Evolutionary conservation across 352 stramenopile genomes (phyloP).

Genomic region (Thalassiosira exigua): DNA sequence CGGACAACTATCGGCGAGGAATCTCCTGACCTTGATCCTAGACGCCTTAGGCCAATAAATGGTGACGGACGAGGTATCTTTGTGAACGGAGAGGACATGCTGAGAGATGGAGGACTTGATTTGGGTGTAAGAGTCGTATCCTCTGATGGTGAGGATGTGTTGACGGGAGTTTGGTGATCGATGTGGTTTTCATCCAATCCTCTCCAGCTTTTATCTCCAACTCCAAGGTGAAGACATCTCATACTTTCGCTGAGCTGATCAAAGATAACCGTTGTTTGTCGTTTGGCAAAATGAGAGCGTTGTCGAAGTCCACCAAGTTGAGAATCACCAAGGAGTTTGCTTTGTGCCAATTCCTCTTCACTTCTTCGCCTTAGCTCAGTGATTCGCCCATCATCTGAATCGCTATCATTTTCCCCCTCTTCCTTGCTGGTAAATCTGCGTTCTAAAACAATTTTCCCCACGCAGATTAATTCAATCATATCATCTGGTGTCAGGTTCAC

Average conservation of each 20-base stretch:
- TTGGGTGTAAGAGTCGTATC: background rate
- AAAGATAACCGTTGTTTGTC: constrained; percentile 77
- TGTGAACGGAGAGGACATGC: constrained; percentile 19
- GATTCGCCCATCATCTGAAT: constrained; percentile 36
- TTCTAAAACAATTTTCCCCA: constrained; percentile 80
- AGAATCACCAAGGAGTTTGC: constrained; percentile 55
- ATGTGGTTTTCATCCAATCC: constrained; percentile 34
- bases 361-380: constrained; percentile 50
- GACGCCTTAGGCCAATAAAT: constrained; percentile 16
- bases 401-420: constrained; percentile 50
- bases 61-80: constrained; percentile 34
- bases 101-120: constrained; percentile 16
- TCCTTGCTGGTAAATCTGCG: constrained; percentile 30
- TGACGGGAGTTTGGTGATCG: constrained; percentile 18
- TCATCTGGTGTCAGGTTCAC: constrained; percentile 76
- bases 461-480: constrained; percentile 84
- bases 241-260: constrained; percentile 77
- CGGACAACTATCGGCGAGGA: background rate
- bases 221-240: constrained; percentile 57
- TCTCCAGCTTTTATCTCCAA: constrained; percentile 31
- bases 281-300: constrained; percentile 41
- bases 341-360: constrained; percentile 65
- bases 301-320: constrained; percentile 38
- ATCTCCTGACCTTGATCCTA: constrained; percentile 6
- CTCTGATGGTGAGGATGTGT: constrained; percentile 3